Conservation (phyloP, 306 rosid genomes). For the Coriaria nepalensis region DNA sequence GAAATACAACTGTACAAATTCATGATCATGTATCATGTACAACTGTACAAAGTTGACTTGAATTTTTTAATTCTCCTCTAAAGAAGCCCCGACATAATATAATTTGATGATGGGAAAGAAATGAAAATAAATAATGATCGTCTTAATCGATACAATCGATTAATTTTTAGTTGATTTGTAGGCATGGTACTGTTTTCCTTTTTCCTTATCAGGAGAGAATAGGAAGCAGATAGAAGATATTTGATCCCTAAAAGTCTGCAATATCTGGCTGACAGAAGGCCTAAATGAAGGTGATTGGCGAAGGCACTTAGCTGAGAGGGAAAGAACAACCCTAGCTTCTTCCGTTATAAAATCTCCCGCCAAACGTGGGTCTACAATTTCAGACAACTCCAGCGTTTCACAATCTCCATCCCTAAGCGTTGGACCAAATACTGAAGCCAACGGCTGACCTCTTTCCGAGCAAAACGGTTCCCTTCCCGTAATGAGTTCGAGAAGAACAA, state of each 20-base stretch:
- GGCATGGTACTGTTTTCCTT: background rate
- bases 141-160: no score
- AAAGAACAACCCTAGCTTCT: conserved; percentile 22
- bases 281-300: conserved; percentile 26
- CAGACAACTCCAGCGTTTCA: background rate
- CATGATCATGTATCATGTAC: no score
- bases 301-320: conserved; percentile 21
- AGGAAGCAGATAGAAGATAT: conserved; percentile 1
- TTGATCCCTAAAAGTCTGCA: conserved; percentile 10
- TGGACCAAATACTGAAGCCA: conserved; percentile 13
- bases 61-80: no score
- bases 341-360: conserved; percentile 15
- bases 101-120: no score
- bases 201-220: background rate
- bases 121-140: no score
- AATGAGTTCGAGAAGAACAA: conserved; percentile 24
- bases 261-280: conserved; percentile 19
- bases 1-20: no score
- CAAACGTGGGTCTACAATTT: conserved; percentile 23
- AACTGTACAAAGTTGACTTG: no score
- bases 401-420: background rate
- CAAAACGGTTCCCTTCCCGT: conserved; percentile 34
- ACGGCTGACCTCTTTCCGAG: conserved; percentile 15
- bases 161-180: no score
- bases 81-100: no score